Conservation (phyloP, 495 filamentous ascomycete species). For the Annulohypoxylon moriforme region DNA sequence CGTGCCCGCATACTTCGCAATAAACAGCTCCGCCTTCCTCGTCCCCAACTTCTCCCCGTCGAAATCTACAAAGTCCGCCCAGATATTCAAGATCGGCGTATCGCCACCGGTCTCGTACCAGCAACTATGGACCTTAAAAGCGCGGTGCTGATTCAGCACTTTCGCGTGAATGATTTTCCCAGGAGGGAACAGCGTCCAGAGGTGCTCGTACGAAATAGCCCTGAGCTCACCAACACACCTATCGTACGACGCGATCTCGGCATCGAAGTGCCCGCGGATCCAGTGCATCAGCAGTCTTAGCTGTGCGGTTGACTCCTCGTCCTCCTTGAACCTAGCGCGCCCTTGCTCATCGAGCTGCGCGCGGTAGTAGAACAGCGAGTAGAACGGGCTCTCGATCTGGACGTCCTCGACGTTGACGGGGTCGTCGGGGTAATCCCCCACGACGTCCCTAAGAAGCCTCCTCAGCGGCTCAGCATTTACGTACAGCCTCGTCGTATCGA, state of each 20-base stretch:
- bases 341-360: slow-evolving; percentile 45
- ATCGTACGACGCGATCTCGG: slow-evolving; percentile 49
- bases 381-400: slow-evolving; percentile 48
- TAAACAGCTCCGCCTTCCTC: slow-evolving; percentile 27
- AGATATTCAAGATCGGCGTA: slow-evolving; percentile 23
- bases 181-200: slow-evolving; percentile 54
- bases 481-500: slow-evolving; percentile 44
- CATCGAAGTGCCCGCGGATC: slow-evolving; percentile 51
- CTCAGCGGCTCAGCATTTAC: slow-evolving; percentile 51
- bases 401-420: slow-evolving; percentile 49
- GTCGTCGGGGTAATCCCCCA: slow-evolving; percentile 47
- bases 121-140: slow-evolving; percentile 39
- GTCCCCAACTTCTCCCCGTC: slow-evolving; percentile 50
- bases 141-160: slow-evolving; percentile 45
- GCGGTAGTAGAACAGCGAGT: slow-evolving; percentile 50
- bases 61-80: slow-evolving; percentile 47
- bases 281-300: slow-evolving; percentile 49
- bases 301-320: slow-evolving; percentile 45
- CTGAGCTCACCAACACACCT: slow-evolving; percentile 41
- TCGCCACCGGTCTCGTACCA: slow-evolving; percentile 42
- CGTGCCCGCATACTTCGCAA: slow-evolving; percentile 47
- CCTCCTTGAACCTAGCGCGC: slow-evolving; percentile 43
- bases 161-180: slow-evolving; percentile 43
- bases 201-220: slow-evolving; percentile 49
- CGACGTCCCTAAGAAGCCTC: slow-evolving; percentile 47